These are phyloP conservation scores for Starmerella bombicola DNA, from an alignment of 805 yeast species.

Conservation along the genomic window DNA sequence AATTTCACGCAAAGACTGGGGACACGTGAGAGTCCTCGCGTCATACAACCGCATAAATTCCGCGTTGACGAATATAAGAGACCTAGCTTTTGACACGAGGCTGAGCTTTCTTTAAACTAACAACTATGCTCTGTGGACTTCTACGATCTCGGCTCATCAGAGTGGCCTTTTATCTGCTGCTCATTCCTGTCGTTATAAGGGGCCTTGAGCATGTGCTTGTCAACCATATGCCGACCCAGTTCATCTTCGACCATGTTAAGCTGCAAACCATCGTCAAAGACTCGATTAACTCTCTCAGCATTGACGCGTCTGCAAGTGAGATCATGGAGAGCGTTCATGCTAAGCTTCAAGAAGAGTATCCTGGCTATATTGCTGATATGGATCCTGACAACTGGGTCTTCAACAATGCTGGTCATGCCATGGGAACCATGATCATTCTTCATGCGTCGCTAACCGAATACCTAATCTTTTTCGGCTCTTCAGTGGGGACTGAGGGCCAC, in stretches of 20 bases:
- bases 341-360: constrained; percentile 50
- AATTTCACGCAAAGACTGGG: too few species aligned
- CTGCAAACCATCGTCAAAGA: constrained; percentile 51
- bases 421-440: constrained; percentile 82
- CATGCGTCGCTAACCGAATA: constrained; percentile 94
- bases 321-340: constrained; percentile 31
- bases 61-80: too few species aligned
- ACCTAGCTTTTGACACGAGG: too few species aligned
- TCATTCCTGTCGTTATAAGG: constrained; percentile 15
- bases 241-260: constrained; percentile 54
- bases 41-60: too few species aligned
- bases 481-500: constrained; percentile 94
- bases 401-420: constrained; percentile 97
- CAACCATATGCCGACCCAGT: constrained; percentile 48
- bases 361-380: constrained; percentile 58
- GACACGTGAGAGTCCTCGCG: too few species aligned
- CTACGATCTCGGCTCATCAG: constrained; percentile 6
- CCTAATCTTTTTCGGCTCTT: constrained; percentile 82
- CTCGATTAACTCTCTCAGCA: constrained; percentile 39
- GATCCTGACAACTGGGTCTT: constrained; percentile 81
- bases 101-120: too few species aligned
- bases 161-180: constrained; percentile 15
- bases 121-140: too few species aligned
- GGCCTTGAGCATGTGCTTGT: constrained; percentile 21
- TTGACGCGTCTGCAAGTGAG: constrained; percentile 28